Evolutionary conservation across 345 rosid genomes (phyloP), one percentile per base, ranked within the genome.

Genomic region (Microthlaspi erraticum): DNA sequence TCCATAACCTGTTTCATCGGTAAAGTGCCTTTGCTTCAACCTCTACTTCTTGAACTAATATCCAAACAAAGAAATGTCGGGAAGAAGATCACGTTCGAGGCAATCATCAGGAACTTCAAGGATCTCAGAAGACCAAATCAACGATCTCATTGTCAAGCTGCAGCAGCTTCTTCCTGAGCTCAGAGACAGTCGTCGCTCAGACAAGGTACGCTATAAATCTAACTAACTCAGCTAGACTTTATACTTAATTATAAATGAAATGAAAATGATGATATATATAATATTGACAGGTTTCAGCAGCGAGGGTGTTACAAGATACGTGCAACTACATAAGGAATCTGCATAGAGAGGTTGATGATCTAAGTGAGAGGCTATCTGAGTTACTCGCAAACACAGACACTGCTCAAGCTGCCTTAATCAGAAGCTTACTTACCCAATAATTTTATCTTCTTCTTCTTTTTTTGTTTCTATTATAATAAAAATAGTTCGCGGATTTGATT

Each of bases 91-190:
- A 42, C 84, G 87, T 63, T 84, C 98, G 1, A 84, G 97, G 3
- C 81, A 86, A 63, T 88, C 85, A 60, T 74, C 93, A 31, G 82
- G 84, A 55, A 68, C 52, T 70, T 78, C 96, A 1, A 80, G 85
- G 41, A 88, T 93, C 73, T 64, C 79, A 12, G 97, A 93, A 34
- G 98, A 93, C 45, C 98, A 90, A 81, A 88, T 93, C 78, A 79
- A 80, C 39, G 94, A 90, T 53, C 93, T 93, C 31, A 81, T 90
- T 14, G 76, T 89, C 66, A 86, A 88, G 81, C 66, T 93, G 67
- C 98, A 87, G 34, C 98, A 81, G 45, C 93, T 90, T 60, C 82
- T 90, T 69, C 98, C 98, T 55, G 96, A 90, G 81, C 81, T 87
- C 60, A 85, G 79, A 17, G 66, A 86, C 13, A 74, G 67, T 44